Conservation (phyloP, 2,329 filamentous ascomycete species). For the Colletotrichum destructivum region DNA sequence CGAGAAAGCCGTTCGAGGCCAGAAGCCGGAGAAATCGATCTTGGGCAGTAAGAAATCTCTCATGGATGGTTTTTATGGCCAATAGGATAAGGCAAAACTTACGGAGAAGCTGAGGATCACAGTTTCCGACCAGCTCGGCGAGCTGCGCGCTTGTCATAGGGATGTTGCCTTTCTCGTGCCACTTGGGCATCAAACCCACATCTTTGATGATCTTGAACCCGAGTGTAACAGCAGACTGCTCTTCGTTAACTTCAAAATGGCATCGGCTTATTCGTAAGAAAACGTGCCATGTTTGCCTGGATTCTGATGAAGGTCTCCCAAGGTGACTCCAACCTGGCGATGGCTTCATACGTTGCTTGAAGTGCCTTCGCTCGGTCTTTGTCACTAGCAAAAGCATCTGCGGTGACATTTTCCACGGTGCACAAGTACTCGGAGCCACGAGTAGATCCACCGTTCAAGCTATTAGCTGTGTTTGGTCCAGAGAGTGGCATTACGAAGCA, state of each 20-base stretch:
- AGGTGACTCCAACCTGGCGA: slow-evolving; percentile 15
- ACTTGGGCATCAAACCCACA: slow-evolving; percentile 10
- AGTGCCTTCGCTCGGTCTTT: slow-evolving; percentile 14
- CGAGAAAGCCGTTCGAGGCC: slow-evolving; percentile 8
- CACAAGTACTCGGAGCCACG: slow-evolving; percentile 9
- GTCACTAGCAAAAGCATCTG: slow-evolving; percentile 10
- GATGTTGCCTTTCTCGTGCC: slow-evolving; percentile 20
- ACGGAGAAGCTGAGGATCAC: slow-evolving; percentile 24
- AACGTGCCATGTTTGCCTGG: slow-evolving; percentile 1
- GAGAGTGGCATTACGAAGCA: background rate
- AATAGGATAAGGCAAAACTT: background rate
- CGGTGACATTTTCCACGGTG: background rate
- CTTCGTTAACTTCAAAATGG: background rate
- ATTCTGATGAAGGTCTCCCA: slow-evolving; percentile 25
- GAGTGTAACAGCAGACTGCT: background rate
- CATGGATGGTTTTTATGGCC: too few species aligned
- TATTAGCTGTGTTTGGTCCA: background rate
- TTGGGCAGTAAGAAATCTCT: background rate
- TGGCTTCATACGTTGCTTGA: slow-evolving; percentile 11
- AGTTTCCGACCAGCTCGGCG: slow-evolving; percentile 13
- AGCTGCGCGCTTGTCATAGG: slow-evolving; percentile 31
- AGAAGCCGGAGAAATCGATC: slow-evolving; percentile 22
- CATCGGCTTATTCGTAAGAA: background rate
- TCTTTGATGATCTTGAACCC: slow-evolving; percentile 15
- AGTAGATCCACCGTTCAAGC: background rate